These are phyloP conservation scores for Lodderomyces pseudojiufengensis DNA, from an alignment of 1,139 yeast species.

Conservation along the genomic window DNA sequence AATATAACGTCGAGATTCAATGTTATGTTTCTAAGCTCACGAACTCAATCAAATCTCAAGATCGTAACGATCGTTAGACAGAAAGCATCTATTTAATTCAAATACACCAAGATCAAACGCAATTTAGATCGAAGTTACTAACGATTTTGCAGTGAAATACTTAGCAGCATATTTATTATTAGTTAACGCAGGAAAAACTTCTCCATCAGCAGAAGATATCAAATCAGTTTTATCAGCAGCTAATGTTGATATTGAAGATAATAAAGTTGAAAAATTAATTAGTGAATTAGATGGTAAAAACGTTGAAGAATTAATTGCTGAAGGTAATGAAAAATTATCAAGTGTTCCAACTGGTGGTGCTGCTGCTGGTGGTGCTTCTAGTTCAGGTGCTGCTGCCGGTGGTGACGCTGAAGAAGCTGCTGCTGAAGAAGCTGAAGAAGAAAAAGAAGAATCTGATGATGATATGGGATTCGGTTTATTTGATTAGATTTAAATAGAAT, in stretches of 20 bases:
- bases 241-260: slow-evolving; percentile 93
- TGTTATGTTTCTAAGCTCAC: no score
- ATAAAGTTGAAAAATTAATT: slow-evolving; percentile 79
- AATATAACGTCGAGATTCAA: no score
- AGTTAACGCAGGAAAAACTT: slow-evolving; percentile 62
- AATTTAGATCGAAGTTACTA: no score
- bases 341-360: slow-evolving; percentile 98
- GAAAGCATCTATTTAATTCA: background rate
- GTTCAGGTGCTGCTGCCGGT: slow-evolving; percentile 64
- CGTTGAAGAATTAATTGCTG: slow-evolving; percentile 88
- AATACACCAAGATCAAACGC: background rate
- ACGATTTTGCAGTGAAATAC: slow-evolving; percentile 44
- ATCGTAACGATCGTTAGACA: background rate
- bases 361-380: slow-evolving; percentile 70
- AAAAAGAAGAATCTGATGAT: slow-evolving; percentile 54
- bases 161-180: slow-evolving; percentile 68
- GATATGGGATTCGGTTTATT: slow-evolving; percentile 55
- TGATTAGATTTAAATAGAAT: slow-evolving; percentile 29
- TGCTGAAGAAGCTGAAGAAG: slow-evolving; percentile 59
- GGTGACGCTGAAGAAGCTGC: slow-evolving; percentile 70
- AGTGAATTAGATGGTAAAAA: slow-evolving; percentile 93
- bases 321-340: slow-evolving; percentile 93
- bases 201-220: slow-evolving; percentile 94
- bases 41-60: no score
- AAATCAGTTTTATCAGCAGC: slow-evolving; percentile 86